Evolutionary conservation across 257 asterid genomes (phyloP), one percentile per base, ranked within the genome.

Genomic region (Solanum rostratum): DNA sequence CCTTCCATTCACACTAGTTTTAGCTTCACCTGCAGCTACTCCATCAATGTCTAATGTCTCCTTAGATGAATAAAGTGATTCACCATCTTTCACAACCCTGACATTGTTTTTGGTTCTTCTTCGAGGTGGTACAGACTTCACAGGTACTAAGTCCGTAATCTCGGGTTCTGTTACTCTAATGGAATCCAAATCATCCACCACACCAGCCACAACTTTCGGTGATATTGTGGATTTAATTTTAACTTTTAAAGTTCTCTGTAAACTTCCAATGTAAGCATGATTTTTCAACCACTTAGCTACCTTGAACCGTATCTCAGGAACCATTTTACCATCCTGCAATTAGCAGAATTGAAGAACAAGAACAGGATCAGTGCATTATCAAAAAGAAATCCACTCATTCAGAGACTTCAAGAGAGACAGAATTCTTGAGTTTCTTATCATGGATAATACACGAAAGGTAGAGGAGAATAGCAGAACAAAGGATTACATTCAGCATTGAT

Each of bases 41-140:
- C 84, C 86, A 37, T 87, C 85, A 69, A 69, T 90, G 65, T 24
- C 57, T 76, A 65, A 49, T 45, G 87, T 89, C 78, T 91, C 95
- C 83, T 71, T 80, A 46, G 90, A 85, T 69, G 87, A 62, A 87
- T 83, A 86, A 20, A 86, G 45, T 52, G 84, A 87, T 55, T 84
- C 82, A 46, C 88, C 95, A 83, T 90, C 92, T 83, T 86, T 87
- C 86, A 89, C 85, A 87, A 87, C 85, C 88, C 89, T 86, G 24
- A 86, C 52, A 85, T 88, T 91, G 92, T 93, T 92, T 89, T 91
- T 95, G 79, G 95, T 91, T 92, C 97, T 91, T 89, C 97, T 90
- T 46, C 93, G 91, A 89, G 94, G 92, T 84, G 97, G 97, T 85
- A 93, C 90, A 27, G 93, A 90, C 86, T 96, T 95, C 54, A 96